Conservation (phyloP, 1,139 yeast species). For the Magnusiomyces clavatus region DNA sequence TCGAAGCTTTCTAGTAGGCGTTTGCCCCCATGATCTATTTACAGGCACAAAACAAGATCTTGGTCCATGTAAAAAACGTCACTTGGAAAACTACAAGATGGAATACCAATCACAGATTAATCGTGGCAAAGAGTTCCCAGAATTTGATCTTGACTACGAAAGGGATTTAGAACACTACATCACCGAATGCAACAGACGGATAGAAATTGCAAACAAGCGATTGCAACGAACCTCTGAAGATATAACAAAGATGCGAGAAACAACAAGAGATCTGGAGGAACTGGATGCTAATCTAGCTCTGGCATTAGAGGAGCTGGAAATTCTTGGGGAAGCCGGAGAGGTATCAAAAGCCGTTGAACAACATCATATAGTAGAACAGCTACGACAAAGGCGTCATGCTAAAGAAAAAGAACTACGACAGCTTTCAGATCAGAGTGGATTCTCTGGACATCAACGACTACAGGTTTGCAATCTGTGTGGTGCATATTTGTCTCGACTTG, state of each 20-base stretch:
- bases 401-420: constrained; percentile 46
- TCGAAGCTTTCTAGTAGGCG: constrained; percentile 72
- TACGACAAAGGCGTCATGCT: constrained; percentile 35
- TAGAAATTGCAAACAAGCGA: constrained; percentile 55
- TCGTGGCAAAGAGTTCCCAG: constrained; percentile 54
- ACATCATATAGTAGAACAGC: constrained; percentile 31
- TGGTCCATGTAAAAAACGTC: constrained; percentile 74
- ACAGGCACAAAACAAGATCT: constrained; percentile 76
- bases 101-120: constrained; percentile 56
- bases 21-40: constrained; percentile 84
- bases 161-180: constrained; percentile 48
- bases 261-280: constrained; percentile 58
- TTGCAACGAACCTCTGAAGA: constrained; percentile 78
- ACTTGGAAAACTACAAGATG: constrained; percentile 65
- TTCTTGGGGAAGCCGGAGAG: constrained; percentile 45
- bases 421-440: constrained; percentile 70
- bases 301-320: constrained; percentile 60
- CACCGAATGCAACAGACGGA: constrained; percentile 59
- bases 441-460: constrained; percentile 79
- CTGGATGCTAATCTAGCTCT: constrained; percentile 61
- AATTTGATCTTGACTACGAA: constrained; percentile 61
- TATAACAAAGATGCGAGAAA: constrained; percentile 51
- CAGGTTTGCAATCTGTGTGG: constrained; percentile 93
- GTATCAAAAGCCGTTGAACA: constrained; percentile 46
- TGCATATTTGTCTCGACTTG: constrained; percentile 78